A percentile compares a stretch with the other conserved stretches of the same genome.
phyloP scores from a whole-genome alignment of 2,329 filamentous ascomycete species.

The Dactylellina sp. region DNA sequence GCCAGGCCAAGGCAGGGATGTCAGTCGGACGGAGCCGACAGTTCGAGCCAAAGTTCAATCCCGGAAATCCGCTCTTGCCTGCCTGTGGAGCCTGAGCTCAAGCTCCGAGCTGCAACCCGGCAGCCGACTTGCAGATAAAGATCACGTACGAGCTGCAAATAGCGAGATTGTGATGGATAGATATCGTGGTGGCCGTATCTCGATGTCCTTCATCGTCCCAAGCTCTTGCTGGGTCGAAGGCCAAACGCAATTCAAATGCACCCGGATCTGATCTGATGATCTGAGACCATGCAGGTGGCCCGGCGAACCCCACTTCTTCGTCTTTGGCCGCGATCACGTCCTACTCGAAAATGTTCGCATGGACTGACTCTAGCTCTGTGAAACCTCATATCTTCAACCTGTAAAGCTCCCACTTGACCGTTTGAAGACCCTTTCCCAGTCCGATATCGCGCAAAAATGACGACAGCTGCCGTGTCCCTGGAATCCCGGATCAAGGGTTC shows the following conservation, averaged over 20 bases:
- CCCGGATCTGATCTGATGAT: not conserved
- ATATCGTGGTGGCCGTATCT: too few species aligned
- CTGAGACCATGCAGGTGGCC: not conserved
- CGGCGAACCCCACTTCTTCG: not conserved
- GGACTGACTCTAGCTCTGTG: not conserved
- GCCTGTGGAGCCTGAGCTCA: not conserved
- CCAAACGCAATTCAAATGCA: not conserved
- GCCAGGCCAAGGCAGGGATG: constrained; percentile 1
- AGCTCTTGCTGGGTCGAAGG: too few species aligned
- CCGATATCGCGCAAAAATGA: constrained; percentile 21
- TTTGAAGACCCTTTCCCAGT: not conserved
- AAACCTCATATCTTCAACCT: not conserved
- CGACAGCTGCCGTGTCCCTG: constrained; percentile 14
- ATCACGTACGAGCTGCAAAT: too few species aligned
- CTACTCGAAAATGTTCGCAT: not conserved
- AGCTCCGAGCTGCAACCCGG: not conserved
- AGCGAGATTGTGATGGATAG: too few species aligned
- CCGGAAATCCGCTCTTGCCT: constrained; percentile 4
- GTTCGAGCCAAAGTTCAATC: constrained; percentile 12
- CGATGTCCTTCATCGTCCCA: too few species aligned
- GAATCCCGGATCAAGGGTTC: constrained; percentile 57
- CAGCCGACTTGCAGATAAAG: too few species aligned
- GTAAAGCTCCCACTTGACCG: not conserved
- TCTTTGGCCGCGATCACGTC: not conserved
- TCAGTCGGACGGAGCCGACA: constrained; percentile 48